Evolutionary conservation across 495 filamentous ascomycete species (phyloP).

Genomic region (Penicillium daleae): DNA sequence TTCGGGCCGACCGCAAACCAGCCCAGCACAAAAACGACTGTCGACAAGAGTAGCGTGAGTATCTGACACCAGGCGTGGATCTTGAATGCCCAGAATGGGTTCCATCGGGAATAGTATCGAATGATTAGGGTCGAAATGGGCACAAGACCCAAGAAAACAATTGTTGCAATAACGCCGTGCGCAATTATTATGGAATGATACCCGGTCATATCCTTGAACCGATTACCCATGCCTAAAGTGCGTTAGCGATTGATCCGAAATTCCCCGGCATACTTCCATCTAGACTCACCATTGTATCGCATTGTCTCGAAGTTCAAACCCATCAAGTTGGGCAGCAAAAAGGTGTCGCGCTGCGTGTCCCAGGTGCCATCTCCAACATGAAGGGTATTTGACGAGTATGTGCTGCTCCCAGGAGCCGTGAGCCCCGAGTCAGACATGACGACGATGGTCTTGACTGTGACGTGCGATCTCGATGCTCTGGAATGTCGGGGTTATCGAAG

Average conservation of each 20-base stretch:
- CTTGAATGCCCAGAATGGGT: conserved; percentile 68
- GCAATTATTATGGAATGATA: conserved; percentile 81
- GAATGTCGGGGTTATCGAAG: conserved; percentile 8
- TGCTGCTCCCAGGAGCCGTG: conserved; percentile 78
- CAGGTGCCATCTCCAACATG: conserved; percentile 91
- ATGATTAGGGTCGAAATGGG: conserved; percentile 77
- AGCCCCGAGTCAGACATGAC: conserved; percentile 56
- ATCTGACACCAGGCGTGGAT: conserved; percentile 87
- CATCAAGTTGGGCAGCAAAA: conserved; percentile 83
- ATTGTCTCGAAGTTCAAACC: conserved; percentile 93
- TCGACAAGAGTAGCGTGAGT: conserved; percentile 55
- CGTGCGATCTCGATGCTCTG: conserved; percentile 35
- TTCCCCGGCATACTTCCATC: not conserved
- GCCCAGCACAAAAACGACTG: conserved; percentile 35
- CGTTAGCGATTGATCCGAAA: conserved; percentile 10
- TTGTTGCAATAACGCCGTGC: conserved; percentile 83
- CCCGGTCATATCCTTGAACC: conserved; percentile 72
- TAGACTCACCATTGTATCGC: conserved; percentile 82
- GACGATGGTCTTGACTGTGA: conserved; percentile 4
- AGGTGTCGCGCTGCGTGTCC: conserved; percentile 81
- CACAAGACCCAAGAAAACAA: conserved; percentile 85
- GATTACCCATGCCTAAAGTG: conserved; percentile 83
- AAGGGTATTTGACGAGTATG: conserved; percentile 81
- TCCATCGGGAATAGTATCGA: conserved; percentile 69
- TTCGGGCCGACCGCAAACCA: conserved; percentile 45